Percentiles rank a stretch among this genome's conserved stretches.
These are phyloP conservation scores for Colletotrichum tamarilloi DNA, from an alignment of 2,329 filamentous ascomycete species.

Conservation along the genomic window DNA sequence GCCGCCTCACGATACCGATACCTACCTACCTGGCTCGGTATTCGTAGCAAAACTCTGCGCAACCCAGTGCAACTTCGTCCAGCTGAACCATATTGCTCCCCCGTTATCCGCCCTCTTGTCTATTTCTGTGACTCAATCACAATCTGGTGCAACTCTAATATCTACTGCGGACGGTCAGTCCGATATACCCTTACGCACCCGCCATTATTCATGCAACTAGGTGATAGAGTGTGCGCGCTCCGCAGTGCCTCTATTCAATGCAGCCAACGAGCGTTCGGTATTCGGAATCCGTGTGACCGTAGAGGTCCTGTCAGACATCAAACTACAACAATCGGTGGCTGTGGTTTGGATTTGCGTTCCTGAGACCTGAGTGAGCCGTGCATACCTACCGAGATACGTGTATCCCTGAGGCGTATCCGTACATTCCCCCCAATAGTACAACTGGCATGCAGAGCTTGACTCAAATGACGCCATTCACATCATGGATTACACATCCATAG, in stretches of 20 bases:
- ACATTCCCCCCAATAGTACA: neutral
- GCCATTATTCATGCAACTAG: neutral
- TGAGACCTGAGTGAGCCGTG: neutral
- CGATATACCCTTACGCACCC: neutral
- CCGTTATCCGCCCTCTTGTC: neutral
- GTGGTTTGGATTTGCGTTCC: neutral
- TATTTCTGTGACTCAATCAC: neutral
- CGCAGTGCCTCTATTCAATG: neutral
- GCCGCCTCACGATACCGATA: neutral
- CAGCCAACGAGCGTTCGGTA: neutral
- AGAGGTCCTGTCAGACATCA: neutral
- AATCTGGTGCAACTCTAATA: neutral
- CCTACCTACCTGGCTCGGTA: neutral
- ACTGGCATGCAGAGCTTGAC: neutral
- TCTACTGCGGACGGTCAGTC: neutral
- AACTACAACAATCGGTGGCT: neutral
- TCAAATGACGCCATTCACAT: conserved; percentile 8
- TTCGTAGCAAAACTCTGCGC: neutral
- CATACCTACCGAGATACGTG: neutral
- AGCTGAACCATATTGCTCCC: neutral
- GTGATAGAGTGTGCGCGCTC: neutral
- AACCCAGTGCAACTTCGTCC: neutral
- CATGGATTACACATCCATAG: neutral
- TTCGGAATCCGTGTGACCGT: neutral
- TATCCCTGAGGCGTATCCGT: too few relatives aligned